Conservation (phyloP, 345 rosid genomes). For the Populus alba region DNA sequence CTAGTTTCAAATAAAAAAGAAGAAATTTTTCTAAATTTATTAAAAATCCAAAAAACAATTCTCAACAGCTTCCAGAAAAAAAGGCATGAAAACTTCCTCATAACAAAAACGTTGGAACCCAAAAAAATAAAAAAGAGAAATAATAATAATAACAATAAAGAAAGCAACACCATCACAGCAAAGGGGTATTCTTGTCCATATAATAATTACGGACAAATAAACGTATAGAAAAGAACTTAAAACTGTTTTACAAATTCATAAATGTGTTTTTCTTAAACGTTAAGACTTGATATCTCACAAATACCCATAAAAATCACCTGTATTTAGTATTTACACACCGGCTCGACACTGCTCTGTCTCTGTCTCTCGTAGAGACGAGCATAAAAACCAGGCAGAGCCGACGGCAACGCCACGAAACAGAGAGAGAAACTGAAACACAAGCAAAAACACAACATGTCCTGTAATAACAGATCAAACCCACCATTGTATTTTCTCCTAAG, state of each 20-base stretch:
- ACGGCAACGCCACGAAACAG: constrained; percentile 1
- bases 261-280: background rate
- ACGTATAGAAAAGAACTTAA: too few relatives aligned
- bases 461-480: background rate
- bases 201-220: background rate
- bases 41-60: background rate
- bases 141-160: too few relatives aligned
- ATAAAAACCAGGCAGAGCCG: background rate
- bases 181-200: background rate
- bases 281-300: background rate
- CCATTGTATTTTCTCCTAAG: constrained; percentile 5
- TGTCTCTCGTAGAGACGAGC: background rate
- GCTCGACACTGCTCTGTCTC: background rate
- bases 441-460: background rate
- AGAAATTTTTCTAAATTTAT: too few relatives aligned
- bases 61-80: background rate
- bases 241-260: background rate
- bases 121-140: too few relatives aligned
- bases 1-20: too few relatives aligned
- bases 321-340: background rate
- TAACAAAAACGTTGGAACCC: background rate
- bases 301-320: background rate
- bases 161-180: too few relatives aligned
- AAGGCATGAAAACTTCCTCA: background rate
- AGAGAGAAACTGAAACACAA: background rate